phyloP scores from a whole-genome alignment of 805 yeast species.

The Yarrowia hollandica region DNA sequence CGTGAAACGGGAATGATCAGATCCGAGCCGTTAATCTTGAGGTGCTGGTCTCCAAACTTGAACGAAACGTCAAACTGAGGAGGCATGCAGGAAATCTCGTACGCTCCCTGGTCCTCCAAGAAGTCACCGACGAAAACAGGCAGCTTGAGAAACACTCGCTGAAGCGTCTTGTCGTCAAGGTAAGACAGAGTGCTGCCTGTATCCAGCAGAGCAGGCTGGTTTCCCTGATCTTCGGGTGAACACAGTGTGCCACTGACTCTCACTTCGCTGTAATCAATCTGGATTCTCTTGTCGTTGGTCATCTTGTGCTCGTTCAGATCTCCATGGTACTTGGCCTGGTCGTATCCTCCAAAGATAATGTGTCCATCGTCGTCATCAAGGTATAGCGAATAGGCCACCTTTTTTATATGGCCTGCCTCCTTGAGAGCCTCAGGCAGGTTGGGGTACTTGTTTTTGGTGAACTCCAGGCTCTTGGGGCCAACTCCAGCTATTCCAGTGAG shows the following conservation, averaged over 20 bases:
- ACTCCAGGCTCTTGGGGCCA: conserved; percentile 57
- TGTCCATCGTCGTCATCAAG: conserved; percentile 45
- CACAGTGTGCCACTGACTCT: neutral
- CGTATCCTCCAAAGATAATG: conserved; percentile 10
- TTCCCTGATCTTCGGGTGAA: neutral
- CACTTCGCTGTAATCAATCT: neutral
- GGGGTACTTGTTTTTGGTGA: conserved; percentile 46
- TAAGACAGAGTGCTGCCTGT: conserved; percentile 13
- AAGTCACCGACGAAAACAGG: conserved; percentile 4
- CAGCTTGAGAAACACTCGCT: conserved; percentile 4
- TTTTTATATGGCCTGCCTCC: conserved; percentile 57
- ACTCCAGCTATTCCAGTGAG: conserved; percentile 55
- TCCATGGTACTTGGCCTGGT: conserved; percentile 1
- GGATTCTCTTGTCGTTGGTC: conserved; percentile 4
- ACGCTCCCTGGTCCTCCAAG: neutral
- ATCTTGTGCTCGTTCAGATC: conserved; percentile 1
- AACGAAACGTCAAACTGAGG: conserved; percentile 18
- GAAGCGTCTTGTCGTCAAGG: neutral
- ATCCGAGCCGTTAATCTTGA: conserved; percentile 10
- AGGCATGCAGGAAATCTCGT: neutral
- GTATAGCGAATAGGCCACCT: conserved; percentile 64
- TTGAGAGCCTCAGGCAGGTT: conserved; percentile 68
- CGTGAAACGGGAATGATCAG: conserved; percentile 4
- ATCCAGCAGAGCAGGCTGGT: neutral
- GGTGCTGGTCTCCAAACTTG: conserved; percentile 11